Conservation (phyloP, 1,284 basidiomycete genomes). For the Microbotryum lychnidis-dioicae region DNA sequence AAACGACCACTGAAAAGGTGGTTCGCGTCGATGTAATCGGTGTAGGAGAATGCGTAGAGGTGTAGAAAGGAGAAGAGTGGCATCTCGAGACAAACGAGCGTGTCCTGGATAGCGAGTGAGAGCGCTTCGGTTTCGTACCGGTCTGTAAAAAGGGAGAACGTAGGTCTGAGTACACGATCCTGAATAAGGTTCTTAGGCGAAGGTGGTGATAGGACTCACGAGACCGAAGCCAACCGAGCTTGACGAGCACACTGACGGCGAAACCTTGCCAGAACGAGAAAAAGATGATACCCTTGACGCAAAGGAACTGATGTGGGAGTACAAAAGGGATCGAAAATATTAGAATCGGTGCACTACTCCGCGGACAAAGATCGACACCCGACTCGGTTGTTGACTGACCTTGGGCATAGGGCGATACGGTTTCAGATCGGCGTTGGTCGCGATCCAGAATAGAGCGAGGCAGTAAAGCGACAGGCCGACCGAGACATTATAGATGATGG, state of each 20-base stretch:
- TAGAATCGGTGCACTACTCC: neutral
- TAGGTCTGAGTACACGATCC: too few species aligned
- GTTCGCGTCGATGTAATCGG: constrained; percentile 62
- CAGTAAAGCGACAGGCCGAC: constrained; percentile 70
- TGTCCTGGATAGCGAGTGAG: constrained; percentile 79
- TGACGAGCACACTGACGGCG: constrained; percentile 76
- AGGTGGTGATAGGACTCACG: constrained; percentile 2
- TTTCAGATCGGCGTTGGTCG: constrained; percentile 72
- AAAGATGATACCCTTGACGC: constrained; percentile 90
- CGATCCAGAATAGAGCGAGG: constrained; percentile 89
- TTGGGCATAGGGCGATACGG: constrained; percentile 62
- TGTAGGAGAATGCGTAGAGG: constrained; percentile 44
- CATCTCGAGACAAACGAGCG: constrained; percentile 93
- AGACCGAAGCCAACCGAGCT: constrained; percentile 59
- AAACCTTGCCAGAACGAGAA: constrained; percentile 98
- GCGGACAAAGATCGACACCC: neutral
- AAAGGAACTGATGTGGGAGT: constrained; percentile 56
- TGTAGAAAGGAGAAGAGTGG: constrained; percentile 92
- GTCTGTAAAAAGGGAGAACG: constrained; percentile 39
- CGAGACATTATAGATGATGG: constrained; percentile 60
- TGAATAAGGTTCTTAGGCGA: neutral
- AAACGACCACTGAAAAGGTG: constrained; percentile 71
- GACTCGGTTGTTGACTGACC: constrained; percentile 21
- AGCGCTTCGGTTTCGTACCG: constrained; percentile 91
- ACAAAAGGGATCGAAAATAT: too few species aligned